A percentile compares a stretch with the other conserved stretches of the same genome.
Conservation (phyloP, 2,329 filamentous ascomycete species). For the Colletotrichum sp. region DNA sequence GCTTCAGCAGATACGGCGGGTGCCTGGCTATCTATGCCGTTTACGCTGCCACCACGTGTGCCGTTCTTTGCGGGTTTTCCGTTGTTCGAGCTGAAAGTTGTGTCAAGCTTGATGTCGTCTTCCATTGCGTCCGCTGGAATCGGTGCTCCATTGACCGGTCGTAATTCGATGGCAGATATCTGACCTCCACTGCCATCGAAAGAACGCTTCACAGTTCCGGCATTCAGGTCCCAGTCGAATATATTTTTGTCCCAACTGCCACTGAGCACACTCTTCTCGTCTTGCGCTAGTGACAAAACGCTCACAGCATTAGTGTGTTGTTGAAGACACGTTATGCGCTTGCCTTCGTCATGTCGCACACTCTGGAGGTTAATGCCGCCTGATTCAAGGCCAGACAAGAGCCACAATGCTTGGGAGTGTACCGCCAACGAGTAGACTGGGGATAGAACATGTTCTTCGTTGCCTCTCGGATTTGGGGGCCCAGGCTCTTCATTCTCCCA, state of each 20-base stretch:
- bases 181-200: slow-evolving; percentile 83
- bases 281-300: slow-evolving; percentile 78
- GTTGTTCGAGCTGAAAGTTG: slow-evolving; percentile 79
- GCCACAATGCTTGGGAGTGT: slow-evolving; percentile 88
- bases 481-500: slow-evolving; percentile 94
- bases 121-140: slow-evolving; percentile 74
- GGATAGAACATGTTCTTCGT: slow-evolving; percentile 71
- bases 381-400: slow-evolving; percentile 87
- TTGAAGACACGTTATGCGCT: slow-evolving; percentile 79
- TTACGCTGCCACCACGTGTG: slow-evolving; percentile 29
- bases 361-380: slow-evolving; percentile 93
- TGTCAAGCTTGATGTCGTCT: slow-evolving; percentile 59
- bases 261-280: slow-evolving; percentile 86
- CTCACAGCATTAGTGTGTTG: slow-evolving; percentile 92
- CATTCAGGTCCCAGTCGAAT: slow-evolving; percentile 94
- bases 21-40: not conserved
- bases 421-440: slow-evolving; percentile 94
- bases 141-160: slow-evolving; percentile 76
- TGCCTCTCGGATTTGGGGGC: slow-evolving; percentile 39
- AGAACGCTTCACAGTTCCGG: slow-evolving; percentile 73
- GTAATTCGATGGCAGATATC: slow-evolving; percentile 85
- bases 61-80: slow-evolving; percentile 62
- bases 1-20: slow-evolving; percentile 40
- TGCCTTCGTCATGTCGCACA: slow-evolving; percentile 92
- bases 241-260: slow-evolving; percentile 97